A percentile compares a stretch with the other conserved stretches of the same genome.
Conservation (phyloP, 208 protist genomes). For the Spongospora subterranea region DNA sequence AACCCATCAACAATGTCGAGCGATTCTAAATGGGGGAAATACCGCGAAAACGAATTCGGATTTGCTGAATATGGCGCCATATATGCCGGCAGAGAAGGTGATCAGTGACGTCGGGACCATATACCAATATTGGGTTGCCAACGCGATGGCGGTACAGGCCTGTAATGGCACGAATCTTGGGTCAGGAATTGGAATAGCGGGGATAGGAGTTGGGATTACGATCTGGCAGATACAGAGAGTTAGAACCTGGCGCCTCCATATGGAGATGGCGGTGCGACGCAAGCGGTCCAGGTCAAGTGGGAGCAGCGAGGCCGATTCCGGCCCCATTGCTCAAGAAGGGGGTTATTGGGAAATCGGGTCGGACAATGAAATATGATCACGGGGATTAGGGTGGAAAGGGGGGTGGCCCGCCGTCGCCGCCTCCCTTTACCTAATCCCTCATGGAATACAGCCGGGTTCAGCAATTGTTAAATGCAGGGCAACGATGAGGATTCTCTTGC, state of each 20-base stretch:
- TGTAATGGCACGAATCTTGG: too few relatives aligned
- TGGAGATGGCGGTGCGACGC: neutral
- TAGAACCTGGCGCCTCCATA: neutral
- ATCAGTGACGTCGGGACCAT: neutral
- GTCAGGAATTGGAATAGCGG: neutral
- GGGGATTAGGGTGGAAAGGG: neutral
- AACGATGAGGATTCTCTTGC: too few relatives aligned
- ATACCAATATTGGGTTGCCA: slow-evolving; percentile 5
- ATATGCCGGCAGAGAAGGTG: neutral
- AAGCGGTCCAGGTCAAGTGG: neutral
- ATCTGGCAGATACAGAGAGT: neutral
- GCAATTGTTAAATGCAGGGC: too few relatives aligned
- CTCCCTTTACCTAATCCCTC: too few relatives aligned
- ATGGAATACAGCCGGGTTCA: too few relatives aligned
- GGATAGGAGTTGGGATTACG: neutral
- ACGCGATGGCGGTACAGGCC: slow-evolving; percentile 13
- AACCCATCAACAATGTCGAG: neutral
- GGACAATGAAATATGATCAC: neutral
- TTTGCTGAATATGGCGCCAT: neutral
- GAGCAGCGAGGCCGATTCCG: neutral
- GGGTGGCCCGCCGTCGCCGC: neutral
- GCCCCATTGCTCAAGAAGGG: neutral
- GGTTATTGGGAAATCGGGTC: neutral
- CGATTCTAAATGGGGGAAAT: neutral
- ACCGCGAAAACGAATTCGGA: slow-evolving; percentile 42